These are phyloP conservation scores for Clarireedia sp. DNA, from an alignment of 2,329 filamentous ascomycete species.

Conservation along the genomic window DNA sequence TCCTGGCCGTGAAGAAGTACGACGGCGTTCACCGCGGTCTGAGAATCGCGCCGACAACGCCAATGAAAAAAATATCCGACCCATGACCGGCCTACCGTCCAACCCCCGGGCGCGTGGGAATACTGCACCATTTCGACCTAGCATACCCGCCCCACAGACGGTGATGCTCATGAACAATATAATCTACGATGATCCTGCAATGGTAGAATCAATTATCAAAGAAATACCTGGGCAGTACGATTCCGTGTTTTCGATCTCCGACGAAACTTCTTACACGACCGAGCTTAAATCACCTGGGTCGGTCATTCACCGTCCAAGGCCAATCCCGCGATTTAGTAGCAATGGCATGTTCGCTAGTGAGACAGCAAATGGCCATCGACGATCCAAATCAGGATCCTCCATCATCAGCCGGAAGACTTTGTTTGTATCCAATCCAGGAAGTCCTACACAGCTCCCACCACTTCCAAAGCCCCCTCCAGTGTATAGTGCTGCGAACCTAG, in stretches of 20 bases:
- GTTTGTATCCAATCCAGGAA: conserved; percentile 37
- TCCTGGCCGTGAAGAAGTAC: conserved; percentile 26
- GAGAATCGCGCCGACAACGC: conserved; percentile 15
- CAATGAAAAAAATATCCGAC: conserved; percentile 15
- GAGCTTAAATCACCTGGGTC: conserved; percentile 20
- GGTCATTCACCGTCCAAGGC: conserved; percentile 30
- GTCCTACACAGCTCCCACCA: conserved; percentile 43
- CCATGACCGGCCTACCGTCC: conserved; percentile 19
- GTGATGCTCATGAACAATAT: conserved; percentile 51
- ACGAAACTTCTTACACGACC: conserved; percentile 2
- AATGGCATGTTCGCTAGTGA: conserved; percentile 41
- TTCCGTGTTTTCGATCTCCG: conserved; percentile 5
- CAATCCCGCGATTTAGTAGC: conserved; percentile 29
- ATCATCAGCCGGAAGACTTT: conserved; percentile 39
- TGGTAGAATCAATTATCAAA: conserved; percentile 43
- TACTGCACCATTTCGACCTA: conserved; percentile 9
- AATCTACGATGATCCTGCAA: conserved; percentile 44
- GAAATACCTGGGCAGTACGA: conserved; percentile 28
- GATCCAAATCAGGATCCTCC: conserved; percentile 44
- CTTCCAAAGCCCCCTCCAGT: conserved; percentile 36
- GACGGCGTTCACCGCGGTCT: conserved; percentile 26
- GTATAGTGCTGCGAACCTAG: conserved; percentile 33
- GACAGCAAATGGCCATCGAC: conserved; percentile 33
- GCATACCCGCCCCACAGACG: conserved; percentile 34
- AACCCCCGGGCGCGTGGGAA: conserved; percentile 22